Conservation (phyloP, 257 asterid genomes). For the Capsicum chinense region DNA sequence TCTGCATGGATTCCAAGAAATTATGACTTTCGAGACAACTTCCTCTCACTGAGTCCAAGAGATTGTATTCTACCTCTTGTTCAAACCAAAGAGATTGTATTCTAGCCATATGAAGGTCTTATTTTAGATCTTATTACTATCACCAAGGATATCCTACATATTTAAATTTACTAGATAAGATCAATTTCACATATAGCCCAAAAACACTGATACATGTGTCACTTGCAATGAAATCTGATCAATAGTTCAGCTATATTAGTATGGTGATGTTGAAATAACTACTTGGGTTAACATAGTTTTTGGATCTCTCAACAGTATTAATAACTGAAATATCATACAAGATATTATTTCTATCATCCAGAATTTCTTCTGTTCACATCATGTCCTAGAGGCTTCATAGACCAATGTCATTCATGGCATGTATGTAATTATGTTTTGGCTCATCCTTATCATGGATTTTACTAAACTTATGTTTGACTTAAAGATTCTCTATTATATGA, state of each 20-base stretch:
- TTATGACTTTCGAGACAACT: background rate
- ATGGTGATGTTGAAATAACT: background rate
- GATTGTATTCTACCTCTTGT: background rate
- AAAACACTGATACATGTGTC: background rate
- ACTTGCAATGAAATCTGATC: background rate
- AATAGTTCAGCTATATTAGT: conserved; percentile 9
- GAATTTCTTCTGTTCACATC: too few relatives aligned
- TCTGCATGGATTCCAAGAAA: background rate
- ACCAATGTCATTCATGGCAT: too few relatives aligned
- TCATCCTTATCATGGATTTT: too few relatives aligned
- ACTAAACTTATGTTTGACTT: too few relatives aligned
- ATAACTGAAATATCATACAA: background rate
- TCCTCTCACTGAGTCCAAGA: background rate
- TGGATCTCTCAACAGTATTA: background rate
- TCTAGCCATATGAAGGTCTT: background rate
- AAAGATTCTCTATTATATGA: too few relatives aligned
- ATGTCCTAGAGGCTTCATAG: too few relatives aligned
- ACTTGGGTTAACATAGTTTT: background rate
- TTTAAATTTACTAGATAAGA: background rate
- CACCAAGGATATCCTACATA: background rate
- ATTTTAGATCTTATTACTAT: conserved; percentile 1
- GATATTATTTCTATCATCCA: background rate
- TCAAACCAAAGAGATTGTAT: background rate
- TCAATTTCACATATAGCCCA: background rate
- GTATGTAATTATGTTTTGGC: too few relatives aligned